These are phyloP conservation scores for Heritiera fomes DNA, from an alignment of 345 rosid genomes.

Conservation along the genomic window DNA sequence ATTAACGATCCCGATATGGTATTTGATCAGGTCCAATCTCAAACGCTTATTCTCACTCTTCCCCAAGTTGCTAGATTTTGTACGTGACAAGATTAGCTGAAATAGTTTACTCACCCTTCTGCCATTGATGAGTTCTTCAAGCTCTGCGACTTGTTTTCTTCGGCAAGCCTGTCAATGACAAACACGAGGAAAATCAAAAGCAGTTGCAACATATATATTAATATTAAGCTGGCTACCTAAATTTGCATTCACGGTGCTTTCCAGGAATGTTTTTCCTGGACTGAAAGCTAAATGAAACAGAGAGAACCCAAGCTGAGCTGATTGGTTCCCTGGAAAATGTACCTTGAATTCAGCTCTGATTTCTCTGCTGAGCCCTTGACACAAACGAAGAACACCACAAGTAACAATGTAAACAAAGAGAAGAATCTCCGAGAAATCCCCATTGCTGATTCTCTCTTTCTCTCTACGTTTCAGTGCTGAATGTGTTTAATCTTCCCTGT, in stretches of 20 bases:
- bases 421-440: conserved; percentile 39
- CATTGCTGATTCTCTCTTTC: conserved; percentile 40
- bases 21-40: background rate
- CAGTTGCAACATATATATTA: background rate
- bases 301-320: background rate
- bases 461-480: conserved; percentile 4
- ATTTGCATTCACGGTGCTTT: background rate
- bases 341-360: conserved; percentile 36
- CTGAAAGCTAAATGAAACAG: background rate
- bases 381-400: conserved; percentile 37
- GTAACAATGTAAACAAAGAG: conserved; percentile 39
- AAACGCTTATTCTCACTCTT: background rate
- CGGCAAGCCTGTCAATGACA: conserved; percentile 33
- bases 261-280: background rate
- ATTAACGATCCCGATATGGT: background rate
- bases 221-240: background rate
- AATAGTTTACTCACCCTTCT: conserved; percentile 44
- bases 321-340: conserved; percentile 18
- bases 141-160: conserved; percentile 33
- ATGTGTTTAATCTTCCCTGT: background rate
- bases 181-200: background rate
- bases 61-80: background rate
- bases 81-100: too few relatives aligned
- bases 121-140: conserved; percentile 52
- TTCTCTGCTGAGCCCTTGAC: conserved; percentile 38